phyloP scores from a whole-genome alignment of 139 green algal genomes.

The Mychonastes homosphaera region DNA sequence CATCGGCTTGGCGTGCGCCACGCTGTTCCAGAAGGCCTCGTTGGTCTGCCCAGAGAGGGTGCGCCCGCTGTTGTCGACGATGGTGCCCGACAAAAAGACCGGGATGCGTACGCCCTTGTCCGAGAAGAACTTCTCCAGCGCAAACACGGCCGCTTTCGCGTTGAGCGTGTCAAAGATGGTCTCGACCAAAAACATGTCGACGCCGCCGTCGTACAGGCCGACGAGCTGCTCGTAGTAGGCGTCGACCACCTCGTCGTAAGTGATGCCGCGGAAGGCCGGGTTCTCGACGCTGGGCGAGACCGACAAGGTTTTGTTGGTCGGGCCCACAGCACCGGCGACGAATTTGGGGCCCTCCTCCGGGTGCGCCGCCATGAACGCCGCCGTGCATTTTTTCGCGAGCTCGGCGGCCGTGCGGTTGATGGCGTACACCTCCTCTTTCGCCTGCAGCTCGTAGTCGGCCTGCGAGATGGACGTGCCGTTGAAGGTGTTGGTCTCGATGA shows the following conservation, averaged over 20 bases:
- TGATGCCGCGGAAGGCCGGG: slow-evolving; percentile 85
- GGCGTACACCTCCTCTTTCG: slow-evolving; percentile 54
- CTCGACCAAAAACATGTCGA: slow-evolving; percentile 95
- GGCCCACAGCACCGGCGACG: slow-evolving; percentile 87
- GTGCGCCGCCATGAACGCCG: slow-evolving; percentile 63
- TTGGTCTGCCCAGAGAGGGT: slow-evolving; percentile 96
- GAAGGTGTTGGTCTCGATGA: slow-evolving; percentile 99
- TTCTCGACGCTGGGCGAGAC: slow-evolving; percentile 96
- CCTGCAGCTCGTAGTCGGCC: slow-evolving; percentile 88
- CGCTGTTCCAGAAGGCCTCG: slow-evolving; percentile 96
- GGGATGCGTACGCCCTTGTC: slow-evolving; percentile 68
- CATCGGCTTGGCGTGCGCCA: slow-evolving; percentile 82
- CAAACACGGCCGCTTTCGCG: slow-evolving; percentile 89
- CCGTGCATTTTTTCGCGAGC: slow-evolving; percentile 67
- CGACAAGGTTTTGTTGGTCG: slow-evolving; percentile 93
- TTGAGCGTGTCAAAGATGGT: slow-evolving; percentile 99
- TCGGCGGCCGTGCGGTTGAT: slow-evolving; percentile 85
- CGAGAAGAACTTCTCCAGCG: slow-evolving; percentile 87
- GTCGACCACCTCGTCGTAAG: slow-evolving; percentile 87
- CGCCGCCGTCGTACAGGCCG: slow-evolving; percentile 77
- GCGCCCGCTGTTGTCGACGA: slow-evolving; percentile 88
- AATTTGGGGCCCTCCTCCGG: slow-evolving; percentile 70
- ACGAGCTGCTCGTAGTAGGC: slow-evolving; percentile 87
- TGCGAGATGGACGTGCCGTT: slow-evolving; percentile 87
- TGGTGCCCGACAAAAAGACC: slow-evolving; percentile 93